Evolutionary conservation across 257 asterid genomes (phyloP), one percentile per base, ranked within the genome.

Genomic region (Ocimum tenuiflorum): DNA sequence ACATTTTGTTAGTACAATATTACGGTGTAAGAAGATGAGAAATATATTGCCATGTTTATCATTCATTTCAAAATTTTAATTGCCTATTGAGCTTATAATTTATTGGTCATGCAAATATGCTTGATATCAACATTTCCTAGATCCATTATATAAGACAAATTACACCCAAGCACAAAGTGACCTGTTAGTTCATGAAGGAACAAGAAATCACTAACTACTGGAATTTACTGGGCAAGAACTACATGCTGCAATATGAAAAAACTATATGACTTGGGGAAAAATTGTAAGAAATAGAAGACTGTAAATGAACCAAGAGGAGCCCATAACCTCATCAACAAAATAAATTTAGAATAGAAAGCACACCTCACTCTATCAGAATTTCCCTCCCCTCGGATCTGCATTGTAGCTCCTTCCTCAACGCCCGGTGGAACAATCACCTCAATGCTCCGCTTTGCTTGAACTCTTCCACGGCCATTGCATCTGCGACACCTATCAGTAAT

Each of bases 301-400:
- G 8, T 18, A 19, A 43, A 53, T 69, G 54, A 64, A 24, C 50
- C 43, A 23, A 55, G 50, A 43, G 60, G 22, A 43, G 52, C 71
- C 36, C 13, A 51, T 56, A 65, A 55, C 67, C 42, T 51, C 65
- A 54, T 29, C 58, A 47, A 46, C 27, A 60, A 50, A 66, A 59
- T 14, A 36, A 20, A 71, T 55, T 45, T 29, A 49, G 60, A 61
- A 13, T 50, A 12, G 65, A 60, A 58, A 24, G 20, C 78, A 39
- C 60, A 89, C 99, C 99, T 86, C 70, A 64, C 78, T 52, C 75
- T 72, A 82, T 92, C 97, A 75, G 83, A 42, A 85, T 79, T 92
- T 58, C 99, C 97, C 78, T 89, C 97, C 76, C 99, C 95, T 67
- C 64, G 91, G 65, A 89, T 65, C 81, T 72, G 89, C 94, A 92